Evolutionary conservation across 768 basidiomycete species (phyloP).

Genomic region (Dictyophora rubrovolvata): DNA sequence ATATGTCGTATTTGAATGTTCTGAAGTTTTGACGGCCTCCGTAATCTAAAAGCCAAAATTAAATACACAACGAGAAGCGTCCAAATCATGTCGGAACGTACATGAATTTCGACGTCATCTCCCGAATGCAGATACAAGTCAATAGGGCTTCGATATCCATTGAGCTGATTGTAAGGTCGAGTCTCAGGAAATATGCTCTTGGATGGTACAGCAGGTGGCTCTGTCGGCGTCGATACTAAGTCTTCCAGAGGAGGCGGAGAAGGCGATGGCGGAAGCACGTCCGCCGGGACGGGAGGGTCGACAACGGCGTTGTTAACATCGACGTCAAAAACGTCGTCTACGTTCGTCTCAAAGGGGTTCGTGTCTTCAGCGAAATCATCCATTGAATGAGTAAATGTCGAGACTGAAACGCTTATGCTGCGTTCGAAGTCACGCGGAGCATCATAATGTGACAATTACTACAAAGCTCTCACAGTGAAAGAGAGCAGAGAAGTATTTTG

Average conservation of each 20-base stretch:
- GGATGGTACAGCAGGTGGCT: slow-evolving; percentile 43
- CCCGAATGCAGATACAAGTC: slow-evolving; percentile 74
- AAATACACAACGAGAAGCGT: slow-evolving; percentile 9
- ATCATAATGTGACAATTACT: neutral
- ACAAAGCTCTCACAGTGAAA: too few relatives aligned
- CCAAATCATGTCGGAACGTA: slow-evolving; percentile 25
- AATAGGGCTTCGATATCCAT: slow-evolving; percentile 49
- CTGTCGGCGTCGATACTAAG: slow-evolving; percentile 20
- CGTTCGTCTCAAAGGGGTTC: slow-evolving; percentile 30
- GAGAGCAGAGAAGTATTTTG: too few relatives aligned
- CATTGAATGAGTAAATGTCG: neutral
- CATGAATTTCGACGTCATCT: slow-evolving; percentile 72
- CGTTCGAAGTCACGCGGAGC: neutral
- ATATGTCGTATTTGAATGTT: slow-evolving; percentile 81
- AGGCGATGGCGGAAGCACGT: neutral
- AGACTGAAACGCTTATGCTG: neutral
- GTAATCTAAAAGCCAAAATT: slow-evolving; percentile 50
- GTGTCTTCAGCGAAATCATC: slow-evolving; percentile 23
- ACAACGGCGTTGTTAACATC: neutral
- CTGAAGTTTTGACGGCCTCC: slow-evolving; percentile 90
- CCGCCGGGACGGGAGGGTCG: neutral
- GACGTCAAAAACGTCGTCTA: slow-evolving; percentile 18
- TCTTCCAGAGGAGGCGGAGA: slow-evolving; percentile 8
- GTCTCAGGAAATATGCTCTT: slow-evolving; percentile 44
- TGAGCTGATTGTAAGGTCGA: slow-evolving; percentile 20